Evolutionary conservation across 2,329 filamentous ascomycete genomes (phyloP).

Genomic region (Rhexocercosporidium sp.): DNA sequence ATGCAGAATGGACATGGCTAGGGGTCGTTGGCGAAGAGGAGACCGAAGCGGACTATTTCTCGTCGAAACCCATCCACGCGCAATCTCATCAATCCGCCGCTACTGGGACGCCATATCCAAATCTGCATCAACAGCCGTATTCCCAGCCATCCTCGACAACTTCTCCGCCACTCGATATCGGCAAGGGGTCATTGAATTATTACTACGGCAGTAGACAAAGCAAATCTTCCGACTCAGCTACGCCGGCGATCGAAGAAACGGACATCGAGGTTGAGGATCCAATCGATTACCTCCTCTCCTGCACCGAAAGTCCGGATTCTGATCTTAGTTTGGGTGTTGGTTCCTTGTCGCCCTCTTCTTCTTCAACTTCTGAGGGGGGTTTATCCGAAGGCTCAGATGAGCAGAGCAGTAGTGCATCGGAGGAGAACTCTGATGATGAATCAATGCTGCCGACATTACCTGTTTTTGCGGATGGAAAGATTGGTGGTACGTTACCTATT

Average conservation of each 20-base stretch:
- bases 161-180: not conserved
- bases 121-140: not conserved
- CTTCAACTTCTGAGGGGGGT: not conserved
- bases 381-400: not conserved
- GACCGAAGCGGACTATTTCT: not conserved
- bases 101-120: not conserved
- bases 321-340: not conserved
- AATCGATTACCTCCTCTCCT: conserved; percentile 13
- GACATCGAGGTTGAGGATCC: conserved; percentile 8
- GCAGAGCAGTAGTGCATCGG: not conserved
- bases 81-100: not conserved
- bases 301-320: not conserved
- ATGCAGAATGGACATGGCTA: conserved; percentile 5
- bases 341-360: conserved; percentile 5
- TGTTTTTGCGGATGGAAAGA: not conserved
- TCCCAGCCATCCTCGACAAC: not conserved
- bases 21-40: conserved; percentile 5
- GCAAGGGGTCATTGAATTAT: not conserved
- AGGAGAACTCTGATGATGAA: conserved; percentile 4
- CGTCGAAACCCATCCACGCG: not conserved
- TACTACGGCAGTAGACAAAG: not conserved
- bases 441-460: not conserved
- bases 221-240: not conserved
- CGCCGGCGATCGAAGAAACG: not conserved
- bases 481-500: not conserved